Evolutionary conservation across 2,329 filamentous ascomycete genomes (phyloP), one percentile per base, ranked within the genome.

Genomic region (Talaromyces islandicus): DNA sequence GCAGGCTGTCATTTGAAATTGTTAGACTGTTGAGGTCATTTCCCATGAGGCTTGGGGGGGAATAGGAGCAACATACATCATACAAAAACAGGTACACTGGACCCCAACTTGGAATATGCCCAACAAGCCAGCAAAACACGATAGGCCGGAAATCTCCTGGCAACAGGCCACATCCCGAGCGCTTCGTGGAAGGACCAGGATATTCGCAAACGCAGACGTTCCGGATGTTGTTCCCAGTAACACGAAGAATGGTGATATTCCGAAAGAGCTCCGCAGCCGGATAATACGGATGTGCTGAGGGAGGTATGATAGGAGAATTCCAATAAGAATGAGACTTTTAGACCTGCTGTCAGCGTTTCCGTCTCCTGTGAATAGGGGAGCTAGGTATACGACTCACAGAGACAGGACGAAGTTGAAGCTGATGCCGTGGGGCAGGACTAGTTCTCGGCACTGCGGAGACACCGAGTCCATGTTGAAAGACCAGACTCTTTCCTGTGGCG

Each of bases 221-320:
- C 90, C 90, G 7, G 91, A 95, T 1, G 93, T 93, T 27, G 90
- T 91, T 62, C 94, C 94, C n/a, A 99, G 85, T 1, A 97, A 84
- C 64, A 99, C 87, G 71, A 96, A 99, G 75, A 93, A 94, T 9
- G 94, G 93, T 30, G 92, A 97, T 63, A 99, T 92, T 63, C 94
- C 94, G 73, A 96, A 93, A 24, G 93, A 95, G 14, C 91, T 94
- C 63, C 88, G 85, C 59, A 92, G 86, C 46, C 84, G 81, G 66
- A 96, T 90, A 76, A 99, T 97, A 69, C 94, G 91, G 73, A 89
- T 85, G 76, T 97, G 93, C 73, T 99, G 94, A 0, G 94, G 94
- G 2, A 97, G 83, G 78, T 99, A 99, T 35, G 93, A 97, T 61
- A 96, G 78, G 63, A 97, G 81, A 68, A 97, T 92, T 60, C 93